Percentiles rank a stretch among this genome's conserved stretches.
Evolutionary conservation across 2,329 filamentous ascomycete species (phyloP).

Genomic region (Zalaria sp.): DNA sequence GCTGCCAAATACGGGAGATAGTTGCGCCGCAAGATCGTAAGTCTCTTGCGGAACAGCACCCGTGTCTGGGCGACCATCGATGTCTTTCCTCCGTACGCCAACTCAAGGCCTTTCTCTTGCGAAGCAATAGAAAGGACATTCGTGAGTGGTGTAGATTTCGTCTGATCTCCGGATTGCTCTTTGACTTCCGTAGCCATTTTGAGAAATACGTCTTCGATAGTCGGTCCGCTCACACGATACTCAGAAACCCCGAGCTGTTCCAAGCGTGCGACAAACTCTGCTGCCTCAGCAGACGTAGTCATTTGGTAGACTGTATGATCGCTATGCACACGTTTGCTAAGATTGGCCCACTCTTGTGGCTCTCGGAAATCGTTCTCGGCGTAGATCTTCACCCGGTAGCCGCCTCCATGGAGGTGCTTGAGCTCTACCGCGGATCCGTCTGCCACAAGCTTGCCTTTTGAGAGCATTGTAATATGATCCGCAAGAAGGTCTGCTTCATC

Average conservation of each 20-base stretch:
- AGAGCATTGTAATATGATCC: constrained; percentile 78
- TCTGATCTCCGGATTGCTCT: constrained; percentile 27
- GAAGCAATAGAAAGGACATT: constrained; percentile 1
- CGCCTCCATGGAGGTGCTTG: constrained; percentile 68
- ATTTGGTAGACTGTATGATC: constrained; percentile 64
- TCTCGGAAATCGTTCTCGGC: constrained; percentile 34
- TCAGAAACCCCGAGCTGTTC: constrained; percentile 55
- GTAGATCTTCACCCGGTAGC: constrained; percentile 68
- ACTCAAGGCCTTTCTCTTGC: constrained; percentile 16
- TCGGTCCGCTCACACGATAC: constrained; percentile 77
- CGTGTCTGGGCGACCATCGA: constrained; percentile 55
- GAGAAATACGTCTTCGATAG: constrained; percentile 85
- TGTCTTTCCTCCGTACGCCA: constrained; percentile 57
- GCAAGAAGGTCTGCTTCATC: constrained; percentile 85
- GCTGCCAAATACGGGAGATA: constrained; percentile 63
- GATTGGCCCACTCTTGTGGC: constrained; percentile 14
- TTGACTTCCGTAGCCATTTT: constrained; percentile 69
- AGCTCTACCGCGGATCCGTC: constrained; percentile 75
- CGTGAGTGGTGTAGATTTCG: constrained; percentile 5
- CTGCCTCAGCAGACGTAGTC: constrained; percentile 53
- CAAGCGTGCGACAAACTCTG: constrained; percentile 54
- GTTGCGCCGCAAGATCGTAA: constrained; percentile 64
- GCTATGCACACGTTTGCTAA: constrained; percentile 37
- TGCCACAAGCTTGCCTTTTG: constrained; percentile 68
- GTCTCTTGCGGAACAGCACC: constrained; percentile 65